Evolutionary conservation across 2,329 filamentous ascomycete genomes (phyloP), one percentile per base, ranked within the genome.

Genomic region (Aureobasidium sp.): DNA sequence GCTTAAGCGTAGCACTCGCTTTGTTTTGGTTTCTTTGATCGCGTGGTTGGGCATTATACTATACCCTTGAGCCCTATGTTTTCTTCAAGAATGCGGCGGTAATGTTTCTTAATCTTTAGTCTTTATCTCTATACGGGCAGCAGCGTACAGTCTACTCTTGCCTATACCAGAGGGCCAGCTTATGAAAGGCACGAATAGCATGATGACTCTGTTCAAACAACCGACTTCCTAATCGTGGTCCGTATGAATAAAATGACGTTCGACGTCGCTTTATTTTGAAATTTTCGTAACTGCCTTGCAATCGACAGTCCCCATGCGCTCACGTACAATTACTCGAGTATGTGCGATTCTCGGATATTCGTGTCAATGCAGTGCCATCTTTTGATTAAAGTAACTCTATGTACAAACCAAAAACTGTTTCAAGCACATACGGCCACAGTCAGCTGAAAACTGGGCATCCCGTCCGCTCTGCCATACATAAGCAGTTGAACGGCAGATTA

Each of bases 11-110:
- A 27, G 29, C 31, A 20, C 34, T 39, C 44, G 20, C 31, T 60
- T 36, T 60, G 34, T 37, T 60, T 60, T 60, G 44, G 27, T 49
- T 44, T 49, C 44, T 47, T 9, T 42, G 44, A 49, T 60, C 22
- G 45, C 45, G 56, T 60, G 44, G 44, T 49, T 60, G 56, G 56
- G 56, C 56, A 60, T 49, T 49, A 60, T 60, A 60, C 56, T 49
- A 49, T 49, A 49, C 56, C 56, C 45, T 27, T 31, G 44, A 44
- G 41, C 55, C 55, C 56, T 49, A 49, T 60, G 45, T 48, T 39
- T 53, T 41, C 22, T 41, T 31, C 53, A 60, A 39, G 56, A 41
- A 41, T 42, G 39, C 37, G 44, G 55, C 42, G 41, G 56, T 60
- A 60, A 60, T 60, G 34, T 60, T 60, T 45, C 56, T 49, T 60